Evolutionary conservation across 192 early-diverging fungal genomes (phyloP).

Genomic region (Backusella luteola): DNA sequence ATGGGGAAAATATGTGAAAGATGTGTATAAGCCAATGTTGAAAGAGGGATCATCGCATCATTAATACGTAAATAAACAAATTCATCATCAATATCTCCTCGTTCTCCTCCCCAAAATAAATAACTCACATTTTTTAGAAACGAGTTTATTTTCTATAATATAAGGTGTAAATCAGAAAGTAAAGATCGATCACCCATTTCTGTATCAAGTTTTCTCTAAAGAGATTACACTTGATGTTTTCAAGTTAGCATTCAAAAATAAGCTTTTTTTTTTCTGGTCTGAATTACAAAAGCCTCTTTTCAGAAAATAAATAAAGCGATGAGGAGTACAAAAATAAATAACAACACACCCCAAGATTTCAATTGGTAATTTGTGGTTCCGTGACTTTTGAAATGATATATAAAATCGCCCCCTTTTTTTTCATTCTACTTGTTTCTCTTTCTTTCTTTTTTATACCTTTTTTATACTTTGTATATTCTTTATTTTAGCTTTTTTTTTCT

Average conservation of each 20-base stretch:
- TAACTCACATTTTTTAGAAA: background rate
- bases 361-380: background rate
- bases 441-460: conserved; percentile 1
- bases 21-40: no score
- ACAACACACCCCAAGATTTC: background rate
- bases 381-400: background rate
- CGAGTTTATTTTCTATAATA: background rate
- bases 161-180: background rate
- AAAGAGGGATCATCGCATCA: no score
- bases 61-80: no score
- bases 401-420: background rate
- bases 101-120: background rate
- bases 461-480: background rate
- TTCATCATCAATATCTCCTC: background rate
- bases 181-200: background rate
- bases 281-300: no score
- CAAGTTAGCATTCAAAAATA: background rate
- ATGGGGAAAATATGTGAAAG: no score
- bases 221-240: background rate
- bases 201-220: background rate
- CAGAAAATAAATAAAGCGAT: no score
- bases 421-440: background rate
- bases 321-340: no score
- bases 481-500: background rate
- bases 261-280: background rate